Conservation (phyloP, 2,329 filamentous ascomycete species). For the Aureobasidium sp. region DNA sequence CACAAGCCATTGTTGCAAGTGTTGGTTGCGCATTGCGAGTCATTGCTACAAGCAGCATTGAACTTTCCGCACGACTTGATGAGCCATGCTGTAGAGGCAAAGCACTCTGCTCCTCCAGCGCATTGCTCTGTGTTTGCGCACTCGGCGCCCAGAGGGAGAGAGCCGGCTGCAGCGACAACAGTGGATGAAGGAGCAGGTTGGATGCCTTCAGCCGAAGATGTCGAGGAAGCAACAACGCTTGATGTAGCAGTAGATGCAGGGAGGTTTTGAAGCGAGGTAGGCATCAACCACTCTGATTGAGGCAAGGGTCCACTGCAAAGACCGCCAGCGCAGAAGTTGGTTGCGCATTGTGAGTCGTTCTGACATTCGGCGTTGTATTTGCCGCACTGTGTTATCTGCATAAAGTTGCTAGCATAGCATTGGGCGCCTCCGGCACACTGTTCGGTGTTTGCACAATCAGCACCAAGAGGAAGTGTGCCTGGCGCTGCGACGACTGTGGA, state of each 20-base stretch:
- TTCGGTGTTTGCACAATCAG: conserved; percentile 16
- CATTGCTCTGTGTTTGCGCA: conserved; percentile 20
- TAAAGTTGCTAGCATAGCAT: conserved; percentile 20
- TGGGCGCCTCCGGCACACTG: conserved; percentile 20
- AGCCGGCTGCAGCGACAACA: conserved; percentile 20
- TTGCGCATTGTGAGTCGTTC: conserved; percentile 21
- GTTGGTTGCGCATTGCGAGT: conserved; percentile 23
- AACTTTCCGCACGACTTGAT: conserved; percentile 22
- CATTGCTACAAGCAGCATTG: conserved; percentile 20
- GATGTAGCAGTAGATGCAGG: background rate
- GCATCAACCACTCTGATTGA: conserved; percentile 5
- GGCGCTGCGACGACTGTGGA: conserved; percentile 18
- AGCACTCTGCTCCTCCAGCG: conserved; percentile 19
- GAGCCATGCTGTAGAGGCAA: conserved; percentile 14
- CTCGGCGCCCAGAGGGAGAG: conserved; percentile 19
- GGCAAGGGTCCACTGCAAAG: conserved; percentile 22
- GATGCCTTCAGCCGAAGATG: background rate
- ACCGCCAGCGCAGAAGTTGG: conserved; percentile 23
- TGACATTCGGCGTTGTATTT: conserved; percentile 23
- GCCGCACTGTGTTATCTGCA: conserved; percentile 19
- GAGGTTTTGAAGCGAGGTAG: background rate
- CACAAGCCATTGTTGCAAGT: conserved; percentile 23
- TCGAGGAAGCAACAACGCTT: background rate
- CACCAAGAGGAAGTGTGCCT: conserved; percentile 21
- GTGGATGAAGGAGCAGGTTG: conserved; percentile 4